Percentiles rank a stretch among this genome's conserved stretches.
These are phyloP conservation scores for Coleophoma cylindrospora DNA, from an alignment of 2,329 filamentous ascomycete genomes.

Conservation along the genomic window DNA sequence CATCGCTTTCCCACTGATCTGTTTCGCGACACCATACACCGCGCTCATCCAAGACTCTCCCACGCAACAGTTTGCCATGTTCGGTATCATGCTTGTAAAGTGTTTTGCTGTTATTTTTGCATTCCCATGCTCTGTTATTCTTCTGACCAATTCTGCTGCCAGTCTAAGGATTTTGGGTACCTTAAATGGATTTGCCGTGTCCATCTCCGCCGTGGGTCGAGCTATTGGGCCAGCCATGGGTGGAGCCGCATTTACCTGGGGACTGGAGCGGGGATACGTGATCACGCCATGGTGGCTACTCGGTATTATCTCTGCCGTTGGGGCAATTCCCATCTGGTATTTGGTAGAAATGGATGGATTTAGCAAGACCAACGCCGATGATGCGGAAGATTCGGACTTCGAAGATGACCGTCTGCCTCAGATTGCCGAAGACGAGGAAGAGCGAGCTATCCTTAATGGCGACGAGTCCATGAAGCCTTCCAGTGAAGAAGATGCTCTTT, in stretches of 20 bases:
- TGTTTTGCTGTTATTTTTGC: constrained; percentile 74
- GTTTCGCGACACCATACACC: constrained; percentile 77
- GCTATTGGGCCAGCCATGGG: constrained; percentile 72
- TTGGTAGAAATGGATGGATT: constrained; percentile 71
- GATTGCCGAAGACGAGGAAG: constrained; percentile 10
- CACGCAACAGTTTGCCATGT: constrained; percentile 55
- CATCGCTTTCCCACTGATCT: constrained; percentile 66
- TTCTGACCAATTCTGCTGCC: constrained; percentile 80
- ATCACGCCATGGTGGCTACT: constrained; percentile 80
- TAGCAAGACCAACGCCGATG: constrained; percentile 31
- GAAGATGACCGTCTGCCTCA: constrained; percentile 7
- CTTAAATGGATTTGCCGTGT: constrained; percentile 85
- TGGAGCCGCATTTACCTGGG: constrained; percentile 70
- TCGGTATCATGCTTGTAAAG: constrained; percentile 67
- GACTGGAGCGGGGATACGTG: constrained; percentile 70
- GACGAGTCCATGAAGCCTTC: constrained; percentile 11
- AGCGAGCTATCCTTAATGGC: constrained; percentile 12
- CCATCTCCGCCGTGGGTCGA: constrained; percentile 73
- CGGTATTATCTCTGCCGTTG: constrained; percentile 55
- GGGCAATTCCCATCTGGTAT: constrained; percentile 68
- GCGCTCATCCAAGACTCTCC: constrained; percentile 49
- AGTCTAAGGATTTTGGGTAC: constrained; percentile 78
- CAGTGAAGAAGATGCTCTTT: constrained; percentile 18
- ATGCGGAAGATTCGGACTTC: constrained; percentile 26
- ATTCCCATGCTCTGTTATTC: constrained; percentile 84